Conservation (phyloP, 257 asterid species). For the Capsicum pubescens region DNA sequence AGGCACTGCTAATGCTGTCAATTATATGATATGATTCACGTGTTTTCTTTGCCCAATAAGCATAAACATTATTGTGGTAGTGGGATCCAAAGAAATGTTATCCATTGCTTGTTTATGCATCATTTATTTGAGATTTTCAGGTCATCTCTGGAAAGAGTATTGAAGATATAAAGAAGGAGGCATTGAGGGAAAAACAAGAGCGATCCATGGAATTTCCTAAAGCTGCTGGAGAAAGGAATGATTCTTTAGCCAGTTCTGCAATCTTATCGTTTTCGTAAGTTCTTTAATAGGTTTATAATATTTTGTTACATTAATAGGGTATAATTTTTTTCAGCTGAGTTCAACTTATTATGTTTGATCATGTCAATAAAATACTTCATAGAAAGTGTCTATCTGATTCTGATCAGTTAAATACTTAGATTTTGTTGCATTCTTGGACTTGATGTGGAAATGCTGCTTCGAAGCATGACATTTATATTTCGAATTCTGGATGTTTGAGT, state of each 20-base stretch:
- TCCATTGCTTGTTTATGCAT: neutral
- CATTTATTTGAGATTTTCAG: constrained; percentile 39
- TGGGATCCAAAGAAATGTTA: constrained; percentile 14
- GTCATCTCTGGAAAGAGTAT: constrained; percentile 67
- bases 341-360: neutral
- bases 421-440: neutral
- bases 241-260: constrained; percentile 40
- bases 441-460: neutral
- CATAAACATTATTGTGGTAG: neutral
- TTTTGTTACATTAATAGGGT: too few relatives aligned
- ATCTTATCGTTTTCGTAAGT: constrained; percentile 35
- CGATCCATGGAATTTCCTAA: constrained; percentile 43
- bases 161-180: constrained; percentile 67
- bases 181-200: constrained; percentile 50
- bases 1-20: neutral
- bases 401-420: neutral
- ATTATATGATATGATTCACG: constrained; percentile 17
- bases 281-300: neutral
- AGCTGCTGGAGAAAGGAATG: constrained; percentile 42
- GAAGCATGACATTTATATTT: neutral
- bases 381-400: neutral
- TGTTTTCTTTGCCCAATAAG: neutral
- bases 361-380: neutral
- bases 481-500: neutral
- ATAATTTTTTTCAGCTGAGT: neutral